These are phyloP conservation scores for Arabidopsis arenosa DNA, from an alignment of 345 rosid genomes.

Conservation along the genomic window DNA sequence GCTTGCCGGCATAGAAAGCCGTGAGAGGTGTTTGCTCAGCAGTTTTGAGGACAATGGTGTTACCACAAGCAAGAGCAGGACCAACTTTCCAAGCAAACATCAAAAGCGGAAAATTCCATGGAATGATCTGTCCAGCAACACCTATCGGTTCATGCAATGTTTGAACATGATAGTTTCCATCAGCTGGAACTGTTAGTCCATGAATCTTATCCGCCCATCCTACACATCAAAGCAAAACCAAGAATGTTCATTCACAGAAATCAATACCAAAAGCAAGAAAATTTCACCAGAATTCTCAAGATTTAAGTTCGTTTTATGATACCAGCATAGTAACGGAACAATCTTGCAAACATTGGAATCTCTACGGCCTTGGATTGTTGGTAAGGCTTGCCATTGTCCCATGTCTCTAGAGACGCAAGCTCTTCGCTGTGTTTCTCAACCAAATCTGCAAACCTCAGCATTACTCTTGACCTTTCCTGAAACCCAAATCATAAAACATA, in stretches of 20 bases:
- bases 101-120: conserved; percentile 72
- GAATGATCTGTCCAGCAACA: conserved; percentile 71
- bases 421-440: conserved; percentile 86
- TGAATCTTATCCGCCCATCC: conserved; percentile 78
- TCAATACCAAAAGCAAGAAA: neutral
- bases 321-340: conserved; percentile 94
- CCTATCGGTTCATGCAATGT: conserved; percentile 71
- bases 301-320: neutral
- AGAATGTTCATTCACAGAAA: conserved; percentile 18
- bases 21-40: conserved; percentile 76
- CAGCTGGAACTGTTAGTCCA: conserved; percentile 64
- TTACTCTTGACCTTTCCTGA: conserved; percentile 82
- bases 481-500: conserved; percentile 6
- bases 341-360: conserved; percentile 71
- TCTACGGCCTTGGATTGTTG: conserved; percentile 69
- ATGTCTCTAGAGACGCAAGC: conserved; percentile 85
- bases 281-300: neutral
- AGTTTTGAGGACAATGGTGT: conserved; percentile 62
- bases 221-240: conserved; percentile 31
- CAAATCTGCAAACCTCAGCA: conserved; percentile 83
- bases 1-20: conserved; percentile 60
- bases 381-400: conserved; percentile 93
- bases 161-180: conserved; percentile 66
- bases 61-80: conserved; percentile 70
- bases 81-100: conserved; percentile 76